Percentiles rank a stretch among this genome's conserved stretches.
phyloP scores from a whole-genome alignment of 2,329 filamentous ascomycete genomes.

The Claviceps citrina region DNA sequence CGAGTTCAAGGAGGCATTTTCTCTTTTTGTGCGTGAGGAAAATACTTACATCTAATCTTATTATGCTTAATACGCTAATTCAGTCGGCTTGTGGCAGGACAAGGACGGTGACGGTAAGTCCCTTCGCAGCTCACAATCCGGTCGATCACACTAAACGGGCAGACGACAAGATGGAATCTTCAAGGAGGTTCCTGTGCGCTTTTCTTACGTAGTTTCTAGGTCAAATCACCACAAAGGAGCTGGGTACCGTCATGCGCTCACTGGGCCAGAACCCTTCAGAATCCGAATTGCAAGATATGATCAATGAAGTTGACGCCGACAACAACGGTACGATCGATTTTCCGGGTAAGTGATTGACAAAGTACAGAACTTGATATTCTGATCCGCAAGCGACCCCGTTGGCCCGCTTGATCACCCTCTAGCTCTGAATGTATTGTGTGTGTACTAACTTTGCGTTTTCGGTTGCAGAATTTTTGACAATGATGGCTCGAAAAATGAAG shows the following conservation, averaged over 20 bases:
- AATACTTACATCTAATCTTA: not conserved
- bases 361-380: not conserved
- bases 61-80: slow-evolving; percentile 1
- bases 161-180: too few species aligned
- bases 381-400: too few species aligned
- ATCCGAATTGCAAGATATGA: slow-evolving; percentile 85
- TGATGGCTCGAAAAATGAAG: slow-evolving; percentile 94
- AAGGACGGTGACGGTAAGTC: slow-evolving; percentile 82
- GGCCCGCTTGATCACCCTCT: too few species aligned
- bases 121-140: too few species aligned
- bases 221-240: slow-evolving; percentile 83
- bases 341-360: slow-evolving; percentile 44
- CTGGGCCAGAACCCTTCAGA: slow-evolving; percentile 81
- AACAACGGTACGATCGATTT: slow-evolving; percentile 91
- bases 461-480: slow-evolving; percentile 63
- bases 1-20: slow-evolving; percentile 99
- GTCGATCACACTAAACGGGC: not conserved
- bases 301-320: slow-evolving; percentile 83
- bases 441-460: not conserved
- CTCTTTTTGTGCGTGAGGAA: slow-evolving; percentile 73
- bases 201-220: slow-evolving; percentile 35
- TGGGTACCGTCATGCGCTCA: slow-evolving; percentile 82
- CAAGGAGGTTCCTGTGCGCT: not conserved
- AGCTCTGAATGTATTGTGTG: too few species aligned
- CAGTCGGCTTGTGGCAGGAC: slow-evolving; percentile 40